Evolutionary conservation across 2,329 filamentous ascomycete genomes (phyloP).

Genomic region (Pseudogymnoascus sp.): DNA sequence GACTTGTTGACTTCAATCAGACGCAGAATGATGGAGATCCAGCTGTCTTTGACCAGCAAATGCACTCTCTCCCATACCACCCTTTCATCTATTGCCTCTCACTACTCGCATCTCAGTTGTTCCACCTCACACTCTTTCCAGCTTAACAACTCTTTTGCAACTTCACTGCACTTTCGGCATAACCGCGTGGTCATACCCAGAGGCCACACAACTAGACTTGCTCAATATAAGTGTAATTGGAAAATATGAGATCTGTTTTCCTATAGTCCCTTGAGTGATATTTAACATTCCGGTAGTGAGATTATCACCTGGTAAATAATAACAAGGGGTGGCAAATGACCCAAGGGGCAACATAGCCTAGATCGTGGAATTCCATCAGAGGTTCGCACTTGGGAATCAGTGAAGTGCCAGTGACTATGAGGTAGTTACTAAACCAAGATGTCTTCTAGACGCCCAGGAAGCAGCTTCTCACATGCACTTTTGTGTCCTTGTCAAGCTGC

Average conservation of each 20-base stretch:
- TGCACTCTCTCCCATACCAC: neutral
- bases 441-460: neutral
- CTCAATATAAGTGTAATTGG: neutral
- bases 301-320: neutral
- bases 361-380: neutral
- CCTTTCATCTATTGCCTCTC: neutral
- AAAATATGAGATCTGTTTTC: neutral
- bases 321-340: neutral
- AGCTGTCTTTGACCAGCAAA: neutral
- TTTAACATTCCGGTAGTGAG: neutral
- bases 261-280: neutral
- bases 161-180: neutral
- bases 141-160: neutral
- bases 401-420: neutral
- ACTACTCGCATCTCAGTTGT: neutral
- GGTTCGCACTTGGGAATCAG: neutral
- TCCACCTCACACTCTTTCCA: neutral
- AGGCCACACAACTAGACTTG: neutral
- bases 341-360: neutral
- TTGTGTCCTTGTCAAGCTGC: neutral
- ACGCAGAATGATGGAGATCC: neutral
- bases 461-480: neutral
- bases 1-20: neutral
- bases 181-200: neutral
- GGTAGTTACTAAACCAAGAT: neutral